Evolutionary conservation across 331 rosid genomes (phyloP), one percentile per base, ranked within the genome.

Genomic region (Pyrus hybrid): DNA sequence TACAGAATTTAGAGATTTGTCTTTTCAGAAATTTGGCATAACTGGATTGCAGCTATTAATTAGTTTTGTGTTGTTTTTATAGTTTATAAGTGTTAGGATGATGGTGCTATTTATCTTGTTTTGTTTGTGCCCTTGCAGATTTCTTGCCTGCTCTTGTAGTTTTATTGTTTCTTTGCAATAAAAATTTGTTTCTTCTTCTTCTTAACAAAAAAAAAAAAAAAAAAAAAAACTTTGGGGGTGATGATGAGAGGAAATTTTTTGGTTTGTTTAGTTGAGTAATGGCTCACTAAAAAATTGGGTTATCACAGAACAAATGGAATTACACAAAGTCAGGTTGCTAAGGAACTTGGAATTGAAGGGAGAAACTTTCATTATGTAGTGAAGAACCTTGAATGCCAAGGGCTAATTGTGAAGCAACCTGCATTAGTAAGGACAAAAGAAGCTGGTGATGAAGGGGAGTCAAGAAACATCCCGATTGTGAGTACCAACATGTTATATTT

Each of bases 331-430:
- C 90, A 90, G 49, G 91, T 95, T 66, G 88, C 88, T 7, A 92
- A 92, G 68, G 91, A 82, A 16, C 80, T 95, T 67, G 87, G 84
- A 25, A 83, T 90, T 23, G 89, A 88, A 78, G 84, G 86, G 7
- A 90, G 74, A 63, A 92, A 92, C 78, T 87, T 92, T 37, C 83
- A 80, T 74, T 92, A 95, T 61, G 90, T 89, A 20, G 72, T 92
- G 73, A 85, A 75, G 82, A 87, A 77, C 76, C 97, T 95, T 2
- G 99, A 95, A 74, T 85, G 91, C 57, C 97, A 88, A 76, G 97
- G 97, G 8, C 83, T 92, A 54, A 82, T 92, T 61, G 90, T 86
- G 32, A 82, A 90, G 90, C 92, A 84, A 58, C 81, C 91, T 71
- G 97, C 97, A 0, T 75, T 95, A 43, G 85, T 92, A 73, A 89